Evolutionary conservation across 2,329 filamentous ascomycete genomes (phyloP), one percentile per base, ranked within the genome.

Genomic region (Colletotrichum gigasporum): DNA sequence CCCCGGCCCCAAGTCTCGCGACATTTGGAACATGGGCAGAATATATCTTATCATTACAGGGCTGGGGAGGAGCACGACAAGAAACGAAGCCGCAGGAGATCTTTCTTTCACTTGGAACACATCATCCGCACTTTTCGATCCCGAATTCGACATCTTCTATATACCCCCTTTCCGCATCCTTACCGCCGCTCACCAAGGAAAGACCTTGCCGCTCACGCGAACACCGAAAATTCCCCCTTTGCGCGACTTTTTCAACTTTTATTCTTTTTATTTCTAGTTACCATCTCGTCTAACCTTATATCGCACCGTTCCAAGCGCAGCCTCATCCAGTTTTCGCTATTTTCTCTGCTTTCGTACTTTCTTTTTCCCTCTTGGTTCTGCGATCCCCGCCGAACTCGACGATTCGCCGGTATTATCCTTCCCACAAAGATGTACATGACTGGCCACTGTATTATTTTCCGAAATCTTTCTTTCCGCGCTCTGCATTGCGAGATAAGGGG

Each of bases 201-300:
- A 71, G 69, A 72, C 64, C 66, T 67, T 61, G 65, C 67, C 72
- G 73, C 73, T 74, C 73, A 72, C 73, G 73, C 73, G 71, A 73
- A 70, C 32, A 51, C 51, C 48, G 30, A 70, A 62, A 64, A 62
- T 55, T 55, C 35, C 35, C 30, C 58, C 37, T 34, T n/a, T 63
- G 56, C n/a, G 63, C 52, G 12, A 56, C 41, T 45, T 37, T 48
- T n/a, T 52, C 28, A n/a, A 26, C 39, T 28, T 14, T 28, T 57
- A 10, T 28, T 37, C 22, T 24, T 47, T 42, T 22, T 42, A 42
- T 22, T 42, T 42, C 20, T 8, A 6, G 7, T 42, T 42, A 8
- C 20, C 7, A 16, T 16, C n/a, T 42, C n/a, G 39, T 8, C 39
- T 42, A 8, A 8, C 20, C n/a, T 32, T 32, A 51, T 45, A 22